Conservation (phyloP, 2,329 filamentous ascomycete genomes). For the Fusarium pseudonygamai region DNA sequence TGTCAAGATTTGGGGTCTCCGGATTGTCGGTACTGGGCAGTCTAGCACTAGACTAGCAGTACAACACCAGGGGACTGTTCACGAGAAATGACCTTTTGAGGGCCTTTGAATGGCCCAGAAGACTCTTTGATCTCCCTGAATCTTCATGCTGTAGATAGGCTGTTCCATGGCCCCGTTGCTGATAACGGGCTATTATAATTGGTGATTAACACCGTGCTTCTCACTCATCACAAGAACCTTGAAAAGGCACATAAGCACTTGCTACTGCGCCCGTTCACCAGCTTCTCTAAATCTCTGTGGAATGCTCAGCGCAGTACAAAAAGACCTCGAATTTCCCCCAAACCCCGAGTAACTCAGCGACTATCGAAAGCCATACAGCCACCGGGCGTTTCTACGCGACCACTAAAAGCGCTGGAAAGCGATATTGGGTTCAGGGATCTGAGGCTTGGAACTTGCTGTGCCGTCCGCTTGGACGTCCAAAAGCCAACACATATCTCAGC, state of each 20-base stretch:
- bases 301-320: constrained; percentile 11
- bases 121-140: background rate
- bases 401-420: constrained; percentile 5
- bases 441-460: background rate
- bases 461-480: background rate
- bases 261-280: background rate
- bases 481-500: background rate
- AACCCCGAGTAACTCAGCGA: background rate
- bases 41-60: too few relatives aligned
- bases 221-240: background rate
- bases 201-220: background rate
- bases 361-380: constrained; percentile 24
- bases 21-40: background rate
- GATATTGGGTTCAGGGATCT: constrained; percentile 3
- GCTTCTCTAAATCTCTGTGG: background rate
- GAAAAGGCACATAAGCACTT: constrained; percentile 14
- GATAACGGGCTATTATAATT: background rate
- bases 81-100: background rate
- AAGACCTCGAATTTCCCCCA: background rate
- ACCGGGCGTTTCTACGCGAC: constrained; percentile 7
- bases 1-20: constrained; percentile 13
- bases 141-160: background rate
- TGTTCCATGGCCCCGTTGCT: background rate
- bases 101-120: background rate
- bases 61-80: background rate